Evolutionary conservation across 306 rosid genomes (phyloP), one percentile per base, ranked within the genome.

Genomic region (Trifolium fragiferum): DNA sequence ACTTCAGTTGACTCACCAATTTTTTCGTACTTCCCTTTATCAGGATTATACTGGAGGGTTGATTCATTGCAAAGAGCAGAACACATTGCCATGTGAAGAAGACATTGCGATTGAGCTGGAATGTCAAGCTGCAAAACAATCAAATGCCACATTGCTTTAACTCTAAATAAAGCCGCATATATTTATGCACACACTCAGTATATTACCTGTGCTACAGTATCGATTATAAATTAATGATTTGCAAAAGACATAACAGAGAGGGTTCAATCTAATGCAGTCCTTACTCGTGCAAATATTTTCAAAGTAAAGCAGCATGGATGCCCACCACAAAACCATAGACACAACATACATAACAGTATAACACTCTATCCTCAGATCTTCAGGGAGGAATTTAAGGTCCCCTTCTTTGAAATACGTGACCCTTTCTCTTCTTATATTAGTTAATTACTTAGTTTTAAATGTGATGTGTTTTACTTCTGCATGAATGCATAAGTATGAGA

Each of bases 1-100:
- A 94, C 98, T 88, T 94, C 98, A 68, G 98, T 94, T 57, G 98
- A 94, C 89, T 94, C 98, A n/a, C 98, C 98, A 86, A 94, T 94
- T 81, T 91, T 94, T 88, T 94, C 97, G 41, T 89, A 90, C 66
- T 76, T 87, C 60, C 96, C 97, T 87, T 90, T 90, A 73, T 91
- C 91, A 66, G 92, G 97, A 83, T 94, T 91, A 86, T 91, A 94
- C 83, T 94, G 98, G 79, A 94, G 82, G 78, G 81, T 80, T 70
- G 96, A 94, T 78, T 91, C 98, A 23, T 94, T 94, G 90, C 97
- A 94, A 63, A 94, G 93, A 35, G 97, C 96, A 43, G 98, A 94
- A 72, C 94, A 87, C 96, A 91, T 94, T 68, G 98, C 96, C 69
- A 82, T 73, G 86, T 94, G 97, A 78, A 94, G 92, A 86, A 94